phyloP scores from a whole-genome alignment of 75 land plant genomes.

The Pinus albicaulis region DNA sequence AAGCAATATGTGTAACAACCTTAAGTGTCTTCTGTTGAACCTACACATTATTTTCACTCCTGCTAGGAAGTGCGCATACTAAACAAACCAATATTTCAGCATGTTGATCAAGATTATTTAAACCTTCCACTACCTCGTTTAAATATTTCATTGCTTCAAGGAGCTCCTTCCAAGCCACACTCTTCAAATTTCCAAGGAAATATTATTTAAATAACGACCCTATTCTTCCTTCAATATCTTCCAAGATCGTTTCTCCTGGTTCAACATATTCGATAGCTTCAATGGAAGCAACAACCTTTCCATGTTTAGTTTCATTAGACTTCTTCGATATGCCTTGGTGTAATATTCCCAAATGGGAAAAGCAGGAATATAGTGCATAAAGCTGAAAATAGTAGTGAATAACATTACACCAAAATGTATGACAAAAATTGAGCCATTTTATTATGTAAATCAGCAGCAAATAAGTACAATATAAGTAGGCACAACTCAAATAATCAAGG shows the following conservation, averaged over 20 bases:
- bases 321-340: too few species aligned
- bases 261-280: neutral
- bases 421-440: too few species aligned
- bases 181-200: conserved; percentile 32
- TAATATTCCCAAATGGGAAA: too few species aligned
- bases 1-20: conserved; percentile 69
- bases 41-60: conserved; percentile 91
- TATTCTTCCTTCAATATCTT: conserved; percentile 35
- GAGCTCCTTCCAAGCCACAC: conserved; percentile 33
- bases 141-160: too few species aligned
- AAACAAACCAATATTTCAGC: conserved; percentile 85
- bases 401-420: too few species aligned
- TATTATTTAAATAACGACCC: conserved; percentile 26
- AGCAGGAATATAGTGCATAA: too few species aligned
- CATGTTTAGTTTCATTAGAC: too few species aligned
- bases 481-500: too few species aligned
- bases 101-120: conserved; percentile 48
- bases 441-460: too few species aligned
- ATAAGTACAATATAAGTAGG: too few species aligned
- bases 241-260: conserved; percentile 40
- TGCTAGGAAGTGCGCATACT: conserved; percentile 83
- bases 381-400: too few species aligned
- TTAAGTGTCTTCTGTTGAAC: conserved; percentile 96
- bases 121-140: conserved; percentile 68
- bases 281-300: too few species aligned